Evolutionary conservation across 495 filamentous ascomycete genomes (phyloP).

Genomic region (Neurospora sp.): DNA sequence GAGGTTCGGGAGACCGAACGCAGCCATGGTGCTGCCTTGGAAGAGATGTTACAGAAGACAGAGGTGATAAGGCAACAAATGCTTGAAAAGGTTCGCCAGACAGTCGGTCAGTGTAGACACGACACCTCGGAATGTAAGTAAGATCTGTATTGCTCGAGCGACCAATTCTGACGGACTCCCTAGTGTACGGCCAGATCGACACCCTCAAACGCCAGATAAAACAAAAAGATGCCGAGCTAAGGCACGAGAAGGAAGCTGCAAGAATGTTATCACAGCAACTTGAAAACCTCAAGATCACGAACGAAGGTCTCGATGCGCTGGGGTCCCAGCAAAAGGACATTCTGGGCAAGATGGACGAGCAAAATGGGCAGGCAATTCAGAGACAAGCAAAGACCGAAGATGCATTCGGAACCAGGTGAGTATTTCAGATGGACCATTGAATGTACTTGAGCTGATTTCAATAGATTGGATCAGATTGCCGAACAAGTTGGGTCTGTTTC

Average conservation of each 20-base stretch:
- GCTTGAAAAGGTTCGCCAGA: conserved; percentile 19
- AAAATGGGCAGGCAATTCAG: conserved; percentile 4
- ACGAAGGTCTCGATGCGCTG: conserved; percentile 17
- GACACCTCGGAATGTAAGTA: conserved; percentile 22
- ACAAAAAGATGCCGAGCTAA: conserved; percentile 22
- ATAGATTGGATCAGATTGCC: conserved; percentile 7
- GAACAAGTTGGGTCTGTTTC: conserved; percentile 7
- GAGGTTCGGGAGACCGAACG: conserved; percentile 14
- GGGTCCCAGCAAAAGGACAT: conserved; percentile 22
- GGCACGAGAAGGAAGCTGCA: conserved; percentile 15
- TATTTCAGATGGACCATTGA: neutral
- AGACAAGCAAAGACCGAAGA: conserved; percentile 4
- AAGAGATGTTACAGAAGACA: conserved; percentile 16
- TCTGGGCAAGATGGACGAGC: conserved; percentile 17
- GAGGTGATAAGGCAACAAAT: conserved; percentile 25
- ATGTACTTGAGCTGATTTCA: neutral
- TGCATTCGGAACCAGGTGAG: conserved; percentile 5
- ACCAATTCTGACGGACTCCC: conserved; percentile 2
- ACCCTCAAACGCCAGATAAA: conserved; percentile 13
- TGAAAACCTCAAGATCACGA: conserved; percentile 16
- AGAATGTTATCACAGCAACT: conserved; percentile 19
- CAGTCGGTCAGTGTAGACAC: conserved; percentile 14
- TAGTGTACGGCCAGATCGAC: conserved; percentile 22
- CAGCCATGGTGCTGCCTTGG: conserved; percentile 9
- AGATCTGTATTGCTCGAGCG: neutral